These are phyloP conservation scores for Trametopsis cervina DNA, from an alignment of 768 basidiomycete genomes.

Conservation along the genomic window DNA sequence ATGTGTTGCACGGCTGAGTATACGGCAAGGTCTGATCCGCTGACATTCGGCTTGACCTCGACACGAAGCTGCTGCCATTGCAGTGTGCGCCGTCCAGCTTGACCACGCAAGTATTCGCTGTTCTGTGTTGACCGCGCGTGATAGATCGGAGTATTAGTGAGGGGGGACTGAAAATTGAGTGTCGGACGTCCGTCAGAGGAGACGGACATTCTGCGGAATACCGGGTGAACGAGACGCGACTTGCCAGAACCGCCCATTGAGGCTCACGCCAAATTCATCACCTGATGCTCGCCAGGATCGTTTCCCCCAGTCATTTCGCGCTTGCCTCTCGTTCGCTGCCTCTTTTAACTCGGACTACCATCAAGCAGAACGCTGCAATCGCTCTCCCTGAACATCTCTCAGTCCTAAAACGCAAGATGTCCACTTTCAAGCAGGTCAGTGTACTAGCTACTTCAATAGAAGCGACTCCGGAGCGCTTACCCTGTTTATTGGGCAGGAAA, in stretches of 20 bases:
- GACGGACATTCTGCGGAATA: not conserved
- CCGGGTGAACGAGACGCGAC: not conserved
- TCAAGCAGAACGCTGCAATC: not conserved
- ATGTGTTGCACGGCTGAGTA: not conserved
- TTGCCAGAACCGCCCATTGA: not conserved
- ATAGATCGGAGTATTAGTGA: no score
- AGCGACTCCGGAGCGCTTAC: slow-evolving; percentile 1
- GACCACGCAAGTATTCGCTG: no score
- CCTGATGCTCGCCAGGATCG: not conserved
- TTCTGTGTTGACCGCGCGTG: no score
- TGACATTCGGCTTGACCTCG: no score
- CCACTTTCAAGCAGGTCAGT: slow-evolving; percentile 29
- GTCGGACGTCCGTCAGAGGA: not conserved
- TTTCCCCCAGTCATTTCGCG: not conserved
- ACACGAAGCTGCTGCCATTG: no score
- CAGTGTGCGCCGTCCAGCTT: no score
- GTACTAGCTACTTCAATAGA: not conserved
- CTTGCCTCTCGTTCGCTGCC: slow-evolving; percentile 10
- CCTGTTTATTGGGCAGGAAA: slow-evolving; percentile 25
- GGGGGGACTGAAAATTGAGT: not conserved
- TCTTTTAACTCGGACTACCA: slow-evolving; percentile 1
- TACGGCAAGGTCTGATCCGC: no score
- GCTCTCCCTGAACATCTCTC: not conserved
- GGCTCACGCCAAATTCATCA: not conserved
- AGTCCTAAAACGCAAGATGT: slow-evolving; percentile 21